Percentiles rank a stretch among this genome's conserved stretches.
phyloP scores from a whole-genome alignment of 345 rosid genomes.

The Syzygium oleosum region DNA sequence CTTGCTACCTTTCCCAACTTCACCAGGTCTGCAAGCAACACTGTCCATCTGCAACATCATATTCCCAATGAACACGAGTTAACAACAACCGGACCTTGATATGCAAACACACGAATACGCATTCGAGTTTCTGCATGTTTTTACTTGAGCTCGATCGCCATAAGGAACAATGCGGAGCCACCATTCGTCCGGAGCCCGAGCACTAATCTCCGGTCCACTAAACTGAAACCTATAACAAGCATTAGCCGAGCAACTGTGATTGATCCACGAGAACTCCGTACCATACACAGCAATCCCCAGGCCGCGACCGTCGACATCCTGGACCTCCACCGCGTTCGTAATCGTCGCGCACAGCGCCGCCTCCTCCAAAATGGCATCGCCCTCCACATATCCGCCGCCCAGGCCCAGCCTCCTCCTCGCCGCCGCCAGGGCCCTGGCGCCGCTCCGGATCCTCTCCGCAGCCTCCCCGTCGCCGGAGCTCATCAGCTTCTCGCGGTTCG shows the following conservation, averaged over 20 bases:
- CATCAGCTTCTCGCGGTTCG: slow-evolving; percentile 40
- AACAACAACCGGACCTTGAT: neutral
- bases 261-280: slow-evolving; percentile 69
- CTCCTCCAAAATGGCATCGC: slow-evolving; percentile 27
- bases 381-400: neutral
- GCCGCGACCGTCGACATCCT: slow-evolving; percentile 36
- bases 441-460: slow-evolving; percentile 23
- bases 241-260: slow-evolving; percentile 84
- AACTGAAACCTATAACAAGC: slow-evolving; percentile 58
- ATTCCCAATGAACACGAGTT: neutral
- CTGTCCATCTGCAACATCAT: slow-evolving; percentile 25
- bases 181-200: neutral
- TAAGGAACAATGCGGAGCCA: slow-evolving; percentile 22
- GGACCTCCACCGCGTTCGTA: slow-evolving; percentile 84
- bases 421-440: slow-evolving; percentile 28
- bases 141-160: slow-evolving; percentile 2
- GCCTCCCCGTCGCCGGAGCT: slow-evolving; percentile 16
- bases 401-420: slow-evolving; percentile 5
- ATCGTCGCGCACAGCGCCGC: slow-evolving; percentile 48
- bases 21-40: neutral
- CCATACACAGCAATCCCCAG: slow-evolving; percentile 63
- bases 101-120: neutral
- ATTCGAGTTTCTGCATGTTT: neutral
- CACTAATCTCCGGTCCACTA: slow-evolving; percentile 13
- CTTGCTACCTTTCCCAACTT: slow-evolving; percentile 22